phyloP scores from a whole-genome alignment of 148 eudicot genomes.

The Euryodendron excelsum region DNA sequence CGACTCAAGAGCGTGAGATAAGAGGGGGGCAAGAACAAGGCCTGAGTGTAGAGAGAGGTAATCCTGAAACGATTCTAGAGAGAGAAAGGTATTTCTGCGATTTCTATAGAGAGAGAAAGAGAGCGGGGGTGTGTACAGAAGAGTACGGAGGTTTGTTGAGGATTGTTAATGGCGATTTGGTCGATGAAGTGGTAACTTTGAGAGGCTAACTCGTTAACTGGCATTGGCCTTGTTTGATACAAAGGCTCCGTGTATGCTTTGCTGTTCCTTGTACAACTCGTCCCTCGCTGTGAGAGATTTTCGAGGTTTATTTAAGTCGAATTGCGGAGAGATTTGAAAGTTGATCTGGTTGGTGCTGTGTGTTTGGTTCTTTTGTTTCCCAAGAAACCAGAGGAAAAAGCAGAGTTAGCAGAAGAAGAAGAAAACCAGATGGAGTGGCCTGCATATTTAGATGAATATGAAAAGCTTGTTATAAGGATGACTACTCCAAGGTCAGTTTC shows the following conservation, averaged over 20 bases:
- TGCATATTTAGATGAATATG: constrained; percentile 73
- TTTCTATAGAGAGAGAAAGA: constrained; percentile 8
- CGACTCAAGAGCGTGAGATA: not conserved
- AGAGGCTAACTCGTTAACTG: not conserved
- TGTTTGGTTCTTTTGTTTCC: not conserved
- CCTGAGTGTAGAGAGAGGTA: constrained; percentile 9
- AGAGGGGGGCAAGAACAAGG: constrained; percentile 9
- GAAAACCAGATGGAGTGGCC: constrained; percentile 60
- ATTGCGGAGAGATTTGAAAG: no score
- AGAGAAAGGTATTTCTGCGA: constrained; percentile 2
- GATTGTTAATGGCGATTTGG: constrained; percentile 13
- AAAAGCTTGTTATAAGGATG: constrained; percentile 77
- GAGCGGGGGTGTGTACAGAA: not conserved
- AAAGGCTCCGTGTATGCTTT: not conserved
- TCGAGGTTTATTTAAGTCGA: not conserved
- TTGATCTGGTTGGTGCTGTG: no score
- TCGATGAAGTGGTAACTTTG: not conserved
- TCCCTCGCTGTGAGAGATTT: not conserved
- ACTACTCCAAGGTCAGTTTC: constrained; percentile 61
- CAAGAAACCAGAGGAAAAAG: not conserved
- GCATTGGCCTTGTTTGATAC: constrained; percentile 1
- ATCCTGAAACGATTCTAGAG: constrained; percentile 8
- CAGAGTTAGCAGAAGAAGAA: not conserved
- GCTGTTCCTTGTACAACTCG: not conserved
- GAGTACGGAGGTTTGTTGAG: not conserved